These are phyloP conservation scores for Stentor coeruleus DNA, from an alignment of 73 alveolate genomes.

Conservation along the genomic window DNA sequence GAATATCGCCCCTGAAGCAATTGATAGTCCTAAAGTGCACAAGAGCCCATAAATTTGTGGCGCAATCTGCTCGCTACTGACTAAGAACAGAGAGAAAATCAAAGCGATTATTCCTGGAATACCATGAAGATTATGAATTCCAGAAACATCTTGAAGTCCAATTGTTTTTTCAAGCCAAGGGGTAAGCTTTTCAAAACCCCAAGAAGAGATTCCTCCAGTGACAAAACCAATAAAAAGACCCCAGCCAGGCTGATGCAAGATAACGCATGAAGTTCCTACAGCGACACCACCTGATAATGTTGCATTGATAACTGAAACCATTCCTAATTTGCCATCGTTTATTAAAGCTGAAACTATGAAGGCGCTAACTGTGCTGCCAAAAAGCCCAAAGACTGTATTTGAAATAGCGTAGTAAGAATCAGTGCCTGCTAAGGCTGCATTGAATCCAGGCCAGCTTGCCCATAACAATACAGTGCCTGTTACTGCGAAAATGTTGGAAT, in stretches of 20 bases:
- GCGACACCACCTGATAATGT: constrained; percentile 84
- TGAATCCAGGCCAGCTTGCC: constrained; percentile 84
- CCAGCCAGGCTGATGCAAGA: constrained; percentile 38
- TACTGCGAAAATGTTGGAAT: constrained; percentile 62
- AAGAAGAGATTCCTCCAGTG: constrained; percentile 49
- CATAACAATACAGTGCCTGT: constrained; percentile 77
- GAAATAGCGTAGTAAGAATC: constrained; percentile 54
- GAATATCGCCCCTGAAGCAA: too few relatives aligned
- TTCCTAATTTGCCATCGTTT: constrained; percentile 55
- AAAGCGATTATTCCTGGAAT: constrained; percentile 85
- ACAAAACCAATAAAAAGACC: constrained; percentile 49
- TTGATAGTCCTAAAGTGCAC: too few relatives aligned
- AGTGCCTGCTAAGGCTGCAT: constrained; percentile 61
- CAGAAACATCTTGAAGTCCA: constrained; percentile 77
- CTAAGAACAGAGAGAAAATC: too few relatives aligned
- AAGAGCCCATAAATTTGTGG: too few relatives aligned
- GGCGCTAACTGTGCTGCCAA: constrained; percentile 52
- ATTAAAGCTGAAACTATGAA: constrained; percentile 52
- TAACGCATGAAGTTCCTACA: constrained; percentile 65
- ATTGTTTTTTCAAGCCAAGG: constrained; percentile 40
- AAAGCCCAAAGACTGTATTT: constrained; percentile 63
- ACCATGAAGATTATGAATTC: constrained; percentile 62
- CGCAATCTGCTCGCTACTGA: too few relatives aligned
- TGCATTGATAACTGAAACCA: constrained; percentile 70
- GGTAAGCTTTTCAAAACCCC: constrained; percentile 40